Evolutionary conservation across 768 basidiomycete species (phyloP).

Genomic region (Grammothele lineata): DNA sequence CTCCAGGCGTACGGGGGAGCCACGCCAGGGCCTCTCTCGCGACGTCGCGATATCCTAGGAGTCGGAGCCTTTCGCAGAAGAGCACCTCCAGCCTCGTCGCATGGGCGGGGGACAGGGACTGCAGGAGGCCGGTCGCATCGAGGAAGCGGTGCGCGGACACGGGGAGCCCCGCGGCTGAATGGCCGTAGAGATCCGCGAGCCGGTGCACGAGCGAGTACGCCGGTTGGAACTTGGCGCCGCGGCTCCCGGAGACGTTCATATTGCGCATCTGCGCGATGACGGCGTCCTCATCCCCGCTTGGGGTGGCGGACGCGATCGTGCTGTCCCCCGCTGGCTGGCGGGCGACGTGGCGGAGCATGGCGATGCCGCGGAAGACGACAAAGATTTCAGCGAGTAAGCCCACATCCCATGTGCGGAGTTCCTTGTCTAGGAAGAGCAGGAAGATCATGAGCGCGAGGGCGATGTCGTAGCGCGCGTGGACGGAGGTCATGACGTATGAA

Average conservation of each 20-base stretch:
- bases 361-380: constrained; percentile 74
- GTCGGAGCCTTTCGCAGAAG: constrained; percentile 67
- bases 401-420: constrained; percentile 60
- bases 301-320: too few species aligned
- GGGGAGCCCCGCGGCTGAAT: constrained; percentile 43
- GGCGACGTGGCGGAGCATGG: constrained; percentile 60
- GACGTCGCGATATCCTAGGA: constrained; percentile 56
- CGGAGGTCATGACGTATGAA: constrained; percentile 55
- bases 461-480: constrained; percentile 74
- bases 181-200: constrained; percentile 51
- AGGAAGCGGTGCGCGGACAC: constrained; percentile 68
- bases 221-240: constrained; percentile 37
- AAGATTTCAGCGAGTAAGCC: constrained; percentile 68
- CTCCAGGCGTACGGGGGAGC: constrained; percentile 76
- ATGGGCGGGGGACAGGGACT: constrained; percentile 63
- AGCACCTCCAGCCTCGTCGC: constrained; percentile 65
- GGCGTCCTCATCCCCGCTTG: constrained; percentile 48
- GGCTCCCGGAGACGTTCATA: constrained; percentile 52
- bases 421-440: constrained; percentile 67
- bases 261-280: constrained; percentile 59
- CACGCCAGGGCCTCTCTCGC: constrained; percentile 66
- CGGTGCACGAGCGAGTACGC: constrained; percentile 61
- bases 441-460: constrained; percentile 60
- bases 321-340: constrained; percentile 51
- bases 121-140: constrained; percentile 59